Conservation (phyloP, 140 eudicot genomes). For the Flaveria floridana region DNA sequence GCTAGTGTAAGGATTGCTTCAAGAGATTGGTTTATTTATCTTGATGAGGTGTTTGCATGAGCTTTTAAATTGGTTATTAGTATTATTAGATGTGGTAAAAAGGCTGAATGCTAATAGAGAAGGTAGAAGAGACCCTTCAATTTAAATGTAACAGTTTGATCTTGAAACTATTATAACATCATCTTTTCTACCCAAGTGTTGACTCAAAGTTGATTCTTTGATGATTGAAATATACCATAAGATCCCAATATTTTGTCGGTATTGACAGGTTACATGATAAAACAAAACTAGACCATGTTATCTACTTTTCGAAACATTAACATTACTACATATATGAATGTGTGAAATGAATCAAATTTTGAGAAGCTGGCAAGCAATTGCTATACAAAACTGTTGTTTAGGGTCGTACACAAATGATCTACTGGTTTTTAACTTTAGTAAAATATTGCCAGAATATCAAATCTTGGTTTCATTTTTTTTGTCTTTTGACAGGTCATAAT, state of each 20-base stretch:
- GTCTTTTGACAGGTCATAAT: not conserved
- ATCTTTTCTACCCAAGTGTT: not conserved
- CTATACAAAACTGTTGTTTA: not conserved
- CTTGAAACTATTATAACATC: not conserved
- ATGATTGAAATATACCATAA: not conserved
- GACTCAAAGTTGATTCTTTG: not conserved
- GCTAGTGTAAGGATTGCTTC: not conserved
- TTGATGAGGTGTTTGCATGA: constrained; percentile 7
- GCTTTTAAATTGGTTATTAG: not conserved
- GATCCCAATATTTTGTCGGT: not conserved
- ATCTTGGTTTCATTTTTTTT: not conserved
- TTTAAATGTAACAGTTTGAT: no score
- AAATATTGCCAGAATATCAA: not conserved
- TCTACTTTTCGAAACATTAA: no score
- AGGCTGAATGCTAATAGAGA: no score
- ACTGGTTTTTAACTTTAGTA: not conserved
- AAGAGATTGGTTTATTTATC: not conserved
- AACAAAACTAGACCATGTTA: not conserved
- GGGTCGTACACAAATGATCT: not conserved
- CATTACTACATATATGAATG: not conserved
- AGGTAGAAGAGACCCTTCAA: no score
- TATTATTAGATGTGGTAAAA: no score
- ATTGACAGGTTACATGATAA: not conserved
- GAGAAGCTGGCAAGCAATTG: not conserved
- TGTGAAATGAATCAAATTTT: constrained; percentile 3